These are phyloP conservation scores for Alternaria tenuissima DNA, from an alignment of 2,329 filamentous ascomycete genomes.

Conservation along the genomic window DNA sequence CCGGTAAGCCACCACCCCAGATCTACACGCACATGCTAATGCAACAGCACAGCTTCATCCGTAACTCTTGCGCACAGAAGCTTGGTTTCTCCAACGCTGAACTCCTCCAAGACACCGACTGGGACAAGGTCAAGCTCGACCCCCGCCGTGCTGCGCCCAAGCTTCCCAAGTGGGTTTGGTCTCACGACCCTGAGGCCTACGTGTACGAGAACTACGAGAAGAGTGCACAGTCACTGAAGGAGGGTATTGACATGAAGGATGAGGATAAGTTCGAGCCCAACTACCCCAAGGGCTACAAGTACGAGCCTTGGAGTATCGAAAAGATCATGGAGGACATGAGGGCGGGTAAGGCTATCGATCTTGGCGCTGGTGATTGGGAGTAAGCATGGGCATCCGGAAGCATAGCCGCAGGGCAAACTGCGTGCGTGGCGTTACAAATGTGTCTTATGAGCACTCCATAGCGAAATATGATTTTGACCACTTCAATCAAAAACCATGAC, in stretches of 20 bases:
- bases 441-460: neutral
- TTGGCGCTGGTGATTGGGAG: slow-evolving; percentile 50
- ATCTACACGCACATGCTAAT: slow-evolving; percentile 3
- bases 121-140: slow-evolving; percentile 58
- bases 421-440: neutral
- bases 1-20: slow-evolving; percentile 40
- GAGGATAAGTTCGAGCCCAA: slow-evolving; percentile 54
- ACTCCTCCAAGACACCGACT: slow-evolving; percentile 58
- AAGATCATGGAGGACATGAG: slow-evolving; percentile 53
- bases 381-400: slow-evolving; percentile 12
- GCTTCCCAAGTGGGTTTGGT: slow-evolving; percentile 58
- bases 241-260: slow-evolving; percentile 54
- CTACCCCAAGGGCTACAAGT: slow-evolving; percentile 54
- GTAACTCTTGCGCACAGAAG: slow-evolving; percentile 60
- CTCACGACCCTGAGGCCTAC: slow-evolving; percentile 56
- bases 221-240: slow-evolving; percentile 53
- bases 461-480: neutral
- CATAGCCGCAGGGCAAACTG: slow-evolving; percentile 5
- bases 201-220: slow-evolving; percentile 56
- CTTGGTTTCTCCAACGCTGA: slow-evolving; percentile 58
- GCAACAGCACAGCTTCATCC: slow-evolving; percentile 50
- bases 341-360: slow-evolving; percentile 44
- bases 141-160: slow-evolving; percentile 55
- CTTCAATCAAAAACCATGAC: neutral
- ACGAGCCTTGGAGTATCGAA: slow-evolving; percentile 54